Evolutionary conservation across 257 asterid species (phyloP), one percentile per base, ranked within the genome.

Genomic region (Euphrasia confusa): DNA sequence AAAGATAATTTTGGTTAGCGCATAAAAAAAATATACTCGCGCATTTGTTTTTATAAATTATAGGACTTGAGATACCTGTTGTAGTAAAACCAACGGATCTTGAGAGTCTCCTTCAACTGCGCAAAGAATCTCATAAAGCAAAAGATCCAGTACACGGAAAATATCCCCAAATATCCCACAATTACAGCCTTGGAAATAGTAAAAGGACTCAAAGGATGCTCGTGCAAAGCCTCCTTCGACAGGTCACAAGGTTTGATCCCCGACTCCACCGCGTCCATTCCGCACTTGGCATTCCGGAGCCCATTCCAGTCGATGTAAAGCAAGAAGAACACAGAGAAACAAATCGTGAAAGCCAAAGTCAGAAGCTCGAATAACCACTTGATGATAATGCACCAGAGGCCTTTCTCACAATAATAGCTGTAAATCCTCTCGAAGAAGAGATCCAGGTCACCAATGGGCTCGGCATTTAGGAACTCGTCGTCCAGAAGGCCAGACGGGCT

Each of bases 261-360:
- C 74, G 97, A 92, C 76, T 89, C 99, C 64, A 92, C 95, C 0
- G 99, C 99, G 83, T 81, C 90, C 96, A 92, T 92, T 66, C 99
- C 99, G 85, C 99, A 93, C 70, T 93, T 87, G 24, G 99, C 97
- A 73, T 72, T 83, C 63, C 94, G 86, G 40, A 93, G 94, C 64
- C 99, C 99, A 78, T 81, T 82, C 99, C 99, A 93, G 67, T 93
- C 96, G 64, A 93, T 95, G 71, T 65, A 82, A 58, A 93, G 83
- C 68, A 89, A 67, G 65, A 93, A 78, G 71, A 93, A 93, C 26
- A 87, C 97, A 64, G 99, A 93, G 65, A 93, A 89, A 71, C 91
- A 87, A 66, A 87, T 87, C 30, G 88, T 84, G 61, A 93, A 93
- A 56, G 84, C 96, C 71, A 93, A 75, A 73, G 94, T 87, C 60